phyloP scores from a whole-genome alignment of 768 basidiomycete species.

The Paxillus ammoniavirescens region DNA sequence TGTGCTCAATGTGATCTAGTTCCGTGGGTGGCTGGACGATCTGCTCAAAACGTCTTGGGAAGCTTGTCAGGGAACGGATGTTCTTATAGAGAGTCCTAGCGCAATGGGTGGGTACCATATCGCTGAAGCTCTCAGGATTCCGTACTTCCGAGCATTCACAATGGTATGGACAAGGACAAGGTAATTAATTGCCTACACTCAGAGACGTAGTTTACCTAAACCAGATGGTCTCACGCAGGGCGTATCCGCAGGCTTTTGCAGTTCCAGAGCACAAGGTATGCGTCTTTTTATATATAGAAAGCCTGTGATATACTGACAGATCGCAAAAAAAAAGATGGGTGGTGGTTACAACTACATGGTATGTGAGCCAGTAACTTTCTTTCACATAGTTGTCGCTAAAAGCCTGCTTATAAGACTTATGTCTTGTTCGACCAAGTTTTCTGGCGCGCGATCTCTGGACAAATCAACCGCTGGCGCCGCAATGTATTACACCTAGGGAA shows the following conservation, averaged over 20 bases:
- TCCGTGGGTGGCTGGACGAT: constrained; percentile 98
- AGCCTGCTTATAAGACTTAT: constrained; percentile 57
- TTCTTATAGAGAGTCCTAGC: constrained; percentile 92
- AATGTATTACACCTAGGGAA: constrained; percentile 70
- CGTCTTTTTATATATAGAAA: constrained; percentile 1
- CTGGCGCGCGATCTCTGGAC: constrained; percentile 92
- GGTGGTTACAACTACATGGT: constrained; percentile 99
- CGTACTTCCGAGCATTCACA: constrained; percentile 94
- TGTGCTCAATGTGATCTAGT: constrained; percentile 44
- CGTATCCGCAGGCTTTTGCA: constrained; percentile 97
- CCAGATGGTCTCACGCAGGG: constrained; percentile 43
- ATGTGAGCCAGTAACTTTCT: constrained; percentile 15
- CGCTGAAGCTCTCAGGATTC: constrained; percentile 89
- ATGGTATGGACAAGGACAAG: constrained; percentile 98
- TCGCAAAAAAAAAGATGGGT: constrained; percentile 62
- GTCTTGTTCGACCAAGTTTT: constrained; percentile 98
- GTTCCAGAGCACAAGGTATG: constrained; percentile 91
- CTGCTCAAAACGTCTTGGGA: constrained; percentile 94
- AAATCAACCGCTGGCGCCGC: constrained; percentile 92
- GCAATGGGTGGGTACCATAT: constrained; percentile 98
- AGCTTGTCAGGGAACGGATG: constrained; percentile 91
- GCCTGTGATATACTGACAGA: constrained; percentile 13
- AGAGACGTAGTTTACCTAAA: not conserved
- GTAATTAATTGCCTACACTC: constrained; percentile 28
- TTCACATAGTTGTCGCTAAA: constrained; percentile 1